Conservation (phyloP, 495 filamentous ascomycete genomes). For the Aspergillus campestris region DNA sequence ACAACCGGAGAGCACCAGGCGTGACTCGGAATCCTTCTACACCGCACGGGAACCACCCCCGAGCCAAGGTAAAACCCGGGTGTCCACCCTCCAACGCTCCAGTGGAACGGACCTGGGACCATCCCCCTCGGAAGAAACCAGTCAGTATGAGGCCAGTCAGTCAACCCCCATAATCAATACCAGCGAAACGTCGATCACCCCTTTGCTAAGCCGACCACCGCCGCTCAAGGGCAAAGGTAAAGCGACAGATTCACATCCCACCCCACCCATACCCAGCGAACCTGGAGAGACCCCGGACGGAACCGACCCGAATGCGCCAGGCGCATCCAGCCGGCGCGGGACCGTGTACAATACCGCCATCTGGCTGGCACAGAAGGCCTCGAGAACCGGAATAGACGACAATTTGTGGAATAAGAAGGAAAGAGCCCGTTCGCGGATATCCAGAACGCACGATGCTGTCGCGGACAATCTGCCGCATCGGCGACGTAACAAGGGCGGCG, state of each 20-base stretch:
- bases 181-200: slow-evolving; percentile 33
- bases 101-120: neutral
- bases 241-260: too few relatives aligned
- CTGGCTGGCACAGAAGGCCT: slow-evolving; percentile 20
- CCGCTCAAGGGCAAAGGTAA: slow-evolving; percentile 19
- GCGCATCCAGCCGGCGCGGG: slow-evolving; percentile 2
- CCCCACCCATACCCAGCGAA: too few relatives aligned
- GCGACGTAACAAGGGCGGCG: slow-evolving; percentile 44
- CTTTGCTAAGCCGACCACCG: slow-evolving; percentile 19
- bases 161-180: slow-evolving; percentile 16
- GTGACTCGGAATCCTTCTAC: slow-evolving; percentile 7
- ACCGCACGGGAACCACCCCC: slow-evolving; percentile 13
- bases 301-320: neutral
- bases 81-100: neutral
- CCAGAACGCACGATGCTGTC: slow-evolving; percentile 31
- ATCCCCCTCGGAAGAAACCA: slow-evolving; percentile 1
- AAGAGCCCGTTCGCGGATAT: slow-evolving; percentile 25
- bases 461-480: slow-evolving; percentile 31
- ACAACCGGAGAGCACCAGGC: too few relatives aligned
- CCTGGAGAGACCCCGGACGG: neutral
- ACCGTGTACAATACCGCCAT: neutral
- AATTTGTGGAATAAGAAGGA: slow-evolving; percentile 34
- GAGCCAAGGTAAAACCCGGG: neutral
- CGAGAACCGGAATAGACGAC: slow-evolving; percentile 40
- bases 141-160: slow-evolving; percentile 13